phyloP scores from a whole-genome alignment of 306 rosid genomes.

The Chamaecrista fasciculata region DNA sequence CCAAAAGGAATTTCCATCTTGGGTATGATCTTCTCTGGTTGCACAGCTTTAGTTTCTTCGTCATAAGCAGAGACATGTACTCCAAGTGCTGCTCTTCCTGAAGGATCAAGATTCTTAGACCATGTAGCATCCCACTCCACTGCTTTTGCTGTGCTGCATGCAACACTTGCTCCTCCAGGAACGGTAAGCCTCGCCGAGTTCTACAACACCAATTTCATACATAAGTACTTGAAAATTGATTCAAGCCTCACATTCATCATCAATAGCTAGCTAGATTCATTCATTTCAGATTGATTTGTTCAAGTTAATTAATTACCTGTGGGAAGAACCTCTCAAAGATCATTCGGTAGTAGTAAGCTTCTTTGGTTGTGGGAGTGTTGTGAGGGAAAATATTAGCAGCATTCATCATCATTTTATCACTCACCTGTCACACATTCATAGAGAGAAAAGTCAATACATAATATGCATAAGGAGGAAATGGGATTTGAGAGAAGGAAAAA shows the following conservation, averaged over 20 bases:
- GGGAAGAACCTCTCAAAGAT: slow-evolving; percentile 96
- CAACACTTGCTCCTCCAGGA: slow-evolving; percentile 93
- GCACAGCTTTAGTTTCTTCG: slow-evolving; percentile 27
- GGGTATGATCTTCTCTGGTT: slow-evolving; percentile 54
- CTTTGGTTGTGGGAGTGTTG: slow-evolving; percentile 85
- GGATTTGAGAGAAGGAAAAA: neutral
- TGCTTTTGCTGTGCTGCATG: slow-evolving; percentile 95
- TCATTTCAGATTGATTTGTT: too few species aligned
- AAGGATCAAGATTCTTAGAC: slow-evolving; percentile 86
- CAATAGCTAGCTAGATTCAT: too few species aligned
- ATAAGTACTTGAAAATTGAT: too few species aligned
- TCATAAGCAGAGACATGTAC: slow-evolving; percentile 79
- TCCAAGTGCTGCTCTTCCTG: slow-evolving; percentile 92
- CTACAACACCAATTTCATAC: slow-evolving; percentile 53
- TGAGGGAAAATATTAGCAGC: slow-evolving; percentile 79
- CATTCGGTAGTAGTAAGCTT: slow-evolving; percentile 90
- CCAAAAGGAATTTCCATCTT: slow-evolving; percentile 49
- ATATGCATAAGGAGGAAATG: neutral
- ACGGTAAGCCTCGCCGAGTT: slow-evolving; percentile 82
- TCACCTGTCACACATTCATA: slow-evolving; percentile 49
- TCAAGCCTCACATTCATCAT: too few species aligned
- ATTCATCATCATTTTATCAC: slow-evolving; percentile 77
- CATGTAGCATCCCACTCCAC: slow-evolving; percentile 91
- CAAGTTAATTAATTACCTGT: slow-evolving; percentile 75
- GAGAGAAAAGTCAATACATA: too few species aligned